These are phyloP conservation scores for Penicillium sp. DNA, from an alignment of 2,329 filamentous ascomycete species.

Conservation along the genomic window DNA sequence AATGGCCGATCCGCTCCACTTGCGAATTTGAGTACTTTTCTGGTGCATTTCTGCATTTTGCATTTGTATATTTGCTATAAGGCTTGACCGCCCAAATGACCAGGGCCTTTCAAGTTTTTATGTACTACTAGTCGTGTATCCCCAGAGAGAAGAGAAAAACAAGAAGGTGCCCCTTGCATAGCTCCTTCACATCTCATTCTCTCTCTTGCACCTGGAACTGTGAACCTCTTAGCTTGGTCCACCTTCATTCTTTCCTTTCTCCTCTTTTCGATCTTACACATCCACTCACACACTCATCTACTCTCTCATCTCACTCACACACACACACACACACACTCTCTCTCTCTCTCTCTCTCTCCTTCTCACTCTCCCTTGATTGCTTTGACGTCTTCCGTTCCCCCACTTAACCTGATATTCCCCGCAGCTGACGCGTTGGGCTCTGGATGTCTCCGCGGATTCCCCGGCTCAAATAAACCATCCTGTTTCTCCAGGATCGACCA, in stretches of 20 bases:
- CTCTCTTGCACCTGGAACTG: neutral
- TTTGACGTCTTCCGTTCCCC: too few relatives aligned
- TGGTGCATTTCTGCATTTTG: neutral
- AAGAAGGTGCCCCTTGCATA: neutral
- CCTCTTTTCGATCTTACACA: neutral
- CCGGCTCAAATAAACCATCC: slow-evolving; percentile 1
- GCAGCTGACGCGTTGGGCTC: slow-evolving; percentile 18
- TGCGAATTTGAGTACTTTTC: too few relatives aligned
- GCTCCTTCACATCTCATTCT: neutral
- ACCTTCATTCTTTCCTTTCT: neutral
- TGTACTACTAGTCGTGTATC: too few relatives aligned
- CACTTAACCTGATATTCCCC: slow-evolving; percentile 14
- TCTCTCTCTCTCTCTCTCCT: neutral
- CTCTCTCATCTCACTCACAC: neutral
- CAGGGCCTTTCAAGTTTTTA: neutral
- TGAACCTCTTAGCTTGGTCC: neutral
- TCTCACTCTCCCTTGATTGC: neutral
- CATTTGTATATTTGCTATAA: too few relatives aligned
- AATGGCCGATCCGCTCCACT: slow-evolving; percentile 15
- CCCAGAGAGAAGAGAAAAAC: neutral
- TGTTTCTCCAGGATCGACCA: slow-evolving; percentile 1
- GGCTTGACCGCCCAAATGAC: too few relatives aligned
- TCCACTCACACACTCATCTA: neutral
- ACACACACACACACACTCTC: neutral
- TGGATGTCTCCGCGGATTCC: slow-evolving; percentile 12